Conservation (phyloP, 192 early-diverging fungal species). For the Helicostylum pulchrum region DNA sequence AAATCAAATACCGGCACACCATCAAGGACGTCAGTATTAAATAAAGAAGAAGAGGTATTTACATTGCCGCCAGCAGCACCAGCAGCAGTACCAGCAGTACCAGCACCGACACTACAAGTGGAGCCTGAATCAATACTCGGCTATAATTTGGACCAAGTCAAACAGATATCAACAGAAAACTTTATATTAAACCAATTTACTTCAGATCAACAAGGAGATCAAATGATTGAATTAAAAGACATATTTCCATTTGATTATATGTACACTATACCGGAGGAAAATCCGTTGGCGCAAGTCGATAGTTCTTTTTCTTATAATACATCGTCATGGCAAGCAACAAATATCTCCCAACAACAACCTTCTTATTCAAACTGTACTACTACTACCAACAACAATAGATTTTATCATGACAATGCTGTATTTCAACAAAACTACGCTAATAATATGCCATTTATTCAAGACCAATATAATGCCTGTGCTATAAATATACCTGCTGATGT, state of each 20-base stretch:
- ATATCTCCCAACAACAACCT: no score
- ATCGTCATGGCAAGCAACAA: no score
- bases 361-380: no score
- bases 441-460: no score
- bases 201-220: conserved; percentile 40
- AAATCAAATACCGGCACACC: conserved; percentile 1
- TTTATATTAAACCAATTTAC: conserved; percentile 46
- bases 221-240: conserved; percentile 36
- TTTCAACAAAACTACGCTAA: no score
- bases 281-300: not conserved
- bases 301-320: not conserved
- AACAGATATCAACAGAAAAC: conserved; percentile 19
- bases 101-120: not conserved
- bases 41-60: not conserved
- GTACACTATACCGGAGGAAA: conserved; percentile 23
- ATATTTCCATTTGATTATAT: conserved; percentile 22
- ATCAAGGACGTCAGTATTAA: no score
- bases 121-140: conserved; percentile 4
- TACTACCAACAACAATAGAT: no score
- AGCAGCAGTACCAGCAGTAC: not conserved
- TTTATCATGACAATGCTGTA: no score
- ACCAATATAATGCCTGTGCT: no score
- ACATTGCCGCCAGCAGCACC: not conserved
- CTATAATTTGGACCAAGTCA: not conserved
- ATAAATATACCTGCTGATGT: no score